A percentile compares a stretch with the other conserved stretches of the same genome.
phyloP scores from a whole-genome alignment of 352 stramenopile species.

The Globisporangium ultimum region DNA sequence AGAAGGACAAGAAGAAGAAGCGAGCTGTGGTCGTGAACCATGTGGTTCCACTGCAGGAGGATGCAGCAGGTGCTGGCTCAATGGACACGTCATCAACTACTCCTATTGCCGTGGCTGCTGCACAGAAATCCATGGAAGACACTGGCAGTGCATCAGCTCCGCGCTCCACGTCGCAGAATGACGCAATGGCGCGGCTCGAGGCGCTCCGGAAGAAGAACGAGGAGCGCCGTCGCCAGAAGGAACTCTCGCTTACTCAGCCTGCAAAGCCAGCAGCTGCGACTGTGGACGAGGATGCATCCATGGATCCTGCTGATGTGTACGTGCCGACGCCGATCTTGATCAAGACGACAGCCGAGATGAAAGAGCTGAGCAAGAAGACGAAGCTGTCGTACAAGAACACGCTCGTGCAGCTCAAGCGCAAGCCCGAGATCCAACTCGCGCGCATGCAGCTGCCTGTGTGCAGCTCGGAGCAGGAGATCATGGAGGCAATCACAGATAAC shows the following conservation, averaged over 20 bases:
- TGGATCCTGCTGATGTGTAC: conserved; percentile 43
- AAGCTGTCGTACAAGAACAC: conserved; percentile 62
- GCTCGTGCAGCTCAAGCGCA: conserved; percentile 73
- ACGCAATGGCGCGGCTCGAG: conserved; percentile 63
- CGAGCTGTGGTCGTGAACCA: conserved; percentile 22
- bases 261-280: neutral
- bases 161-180: conserved; percentile 48
- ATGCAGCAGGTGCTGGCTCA: neutral
- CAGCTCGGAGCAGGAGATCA: conserved; percentile 99
- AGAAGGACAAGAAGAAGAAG: conserved; percentile 29
- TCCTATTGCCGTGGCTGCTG: neutral
- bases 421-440: conserved; percentile 81
- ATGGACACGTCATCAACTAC: neutral
- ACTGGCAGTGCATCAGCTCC: neutral
- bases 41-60: conserved; percentile 25
- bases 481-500: conserved; percentile 94
- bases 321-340: conserved; percentile 66
- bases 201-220: conserved; percentile 80
- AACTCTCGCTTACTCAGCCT: conserved; percentile 18
- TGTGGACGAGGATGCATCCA: conserved; percentile 18
- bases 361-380: conserved; percentile 44
- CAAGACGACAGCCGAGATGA: conserved; percentile 59
- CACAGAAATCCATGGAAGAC: conserved; percentile 5
- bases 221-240: conserved; percentile 49
- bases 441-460: conserved; percentile 97